Base-by-base conservation (phyloP, 2,329 filamentous ascomycete genomes). In the Hypoxylon sp. region DNA sequence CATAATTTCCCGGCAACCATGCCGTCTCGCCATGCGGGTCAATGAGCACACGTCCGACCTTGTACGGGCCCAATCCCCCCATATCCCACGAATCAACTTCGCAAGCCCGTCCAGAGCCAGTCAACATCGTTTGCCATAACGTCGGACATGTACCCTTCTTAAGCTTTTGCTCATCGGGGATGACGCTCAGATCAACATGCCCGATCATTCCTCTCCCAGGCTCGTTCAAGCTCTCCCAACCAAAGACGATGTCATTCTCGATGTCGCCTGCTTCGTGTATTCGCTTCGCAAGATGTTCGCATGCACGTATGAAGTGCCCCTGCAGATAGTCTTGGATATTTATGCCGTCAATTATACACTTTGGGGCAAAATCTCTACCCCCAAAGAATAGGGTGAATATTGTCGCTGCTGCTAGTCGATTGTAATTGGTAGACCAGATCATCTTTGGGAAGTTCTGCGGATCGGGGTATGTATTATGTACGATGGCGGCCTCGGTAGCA, bases 381-480 rank as follows among this genome's bases (percentile, higher is more conserved):
- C 82, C 92, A 70, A 95, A 99, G 75, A 96, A 99, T 41, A 97
- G 75, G 0, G 93, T 96, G 69, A 97, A 97, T 62, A 97, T 91
- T 34, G 91, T 92, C 60, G 92, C 90, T 38, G 88, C 89, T 2
- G 88, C 92, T 38, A 97, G 78, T 16, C 94, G 84, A 55, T 85
- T 89, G 71, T 99, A 99, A 69, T 99, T 99, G 41, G 95, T 97
- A 11, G 93, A 91, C 94, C 94, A 99, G 50, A 97, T 93, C 95
- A 99, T 99, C 75, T 97, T 97, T 16, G 94, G 94, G 61, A 93
- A 99, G 1, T 87, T 81, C 17, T 86, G 86, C 6, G 92, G 91
- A 13, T 96, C 82, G 7, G 90, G 86, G 67, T 90, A 97, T 2
- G 90, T 95, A 66, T 97, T 99, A 43, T 99, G 94, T 5, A 99